phyloP scores from a whole-genome alignment of 805 yeast genomes.

The Candida hispaniensis region DNA sequence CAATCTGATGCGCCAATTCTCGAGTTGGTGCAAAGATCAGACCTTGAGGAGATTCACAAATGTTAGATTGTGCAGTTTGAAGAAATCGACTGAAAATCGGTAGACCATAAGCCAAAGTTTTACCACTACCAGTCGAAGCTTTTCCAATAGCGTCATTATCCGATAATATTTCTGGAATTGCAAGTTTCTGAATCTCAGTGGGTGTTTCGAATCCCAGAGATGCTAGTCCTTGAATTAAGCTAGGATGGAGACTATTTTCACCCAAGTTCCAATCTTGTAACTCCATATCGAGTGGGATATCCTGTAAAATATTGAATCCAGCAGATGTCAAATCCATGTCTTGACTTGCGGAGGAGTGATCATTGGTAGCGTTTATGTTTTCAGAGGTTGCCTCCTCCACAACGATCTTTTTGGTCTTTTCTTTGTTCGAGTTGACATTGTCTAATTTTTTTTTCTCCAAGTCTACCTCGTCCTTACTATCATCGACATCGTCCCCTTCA shows the following conservation, averaged over 20 bases:
- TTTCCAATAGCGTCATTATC: constrained; percentile 86
- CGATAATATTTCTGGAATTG: constrained; percentile 62
- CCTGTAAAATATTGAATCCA: constrained; percentile 20
- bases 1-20: constrained; percentile 91
- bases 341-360: constrained; percentile 1
- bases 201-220: constrained; percentile 54
- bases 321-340: too few species aligned
- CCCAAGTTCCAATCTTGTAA: constrained; percentile 32
- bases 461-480: constrained; percentile 14
- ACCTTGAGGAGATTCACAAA: constrained; percentile 45
- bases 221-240: constrained; percentile 48
- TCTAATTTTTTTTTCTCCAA: constrained; percentile 16
- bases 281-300: constrained; percentile 20
- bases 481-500: constrained; percentile 5
- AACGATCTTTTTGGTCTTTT: too few species aligned
- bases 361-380: constrained; percentile 8
- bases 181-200: constrained; percentile 68
- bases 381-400: constrained; percentile 5
- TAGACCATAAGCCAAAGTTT: constrained; percentile 88
- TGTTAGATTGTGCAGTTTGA: neutral
- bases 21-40: constrained; percentile 89
- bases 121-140: constrained; percentile 97
- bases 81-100: constrained; percentile 46
- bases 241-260: constrained; percentile 40
- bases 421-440: constrained; percentile 8